phyloP scores from a whole-genome alignment of 2,329 filamentous ascomycete species.

The Botrytis hyacinthi region DNA sequence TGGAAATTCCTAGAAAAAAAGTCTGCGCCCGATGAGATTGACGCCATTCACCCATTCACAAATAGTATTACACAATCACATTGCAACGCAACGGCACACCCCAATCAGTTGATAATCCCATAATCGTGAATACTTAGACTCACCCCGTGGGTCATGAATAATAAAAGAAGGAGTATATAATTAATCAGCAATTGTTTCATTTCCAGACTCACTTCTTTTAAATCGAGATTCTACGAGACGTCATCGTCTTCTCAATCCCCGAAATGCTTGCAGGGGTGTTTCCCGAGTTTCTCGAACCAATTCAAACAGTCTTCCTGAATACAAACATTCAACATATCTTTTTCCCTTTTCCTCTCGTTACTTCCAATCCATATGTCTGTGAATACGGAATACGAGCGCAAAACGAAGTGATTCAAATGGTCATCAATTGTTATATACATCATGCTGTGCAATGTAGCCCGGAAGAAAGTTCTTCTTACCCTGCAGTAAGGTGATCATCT shows the following conservation, averaged over 20 bases:
- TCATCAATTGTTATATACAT: neutral
- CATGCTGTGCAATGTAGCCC: neutral
- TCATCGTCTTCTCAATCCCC: neutral
- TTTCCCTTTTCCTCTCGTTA: neutral
- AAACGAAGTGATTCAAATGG: accelerated
- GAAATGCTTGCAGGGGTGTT: neutral
- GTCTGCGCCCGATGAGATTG: slow-evolving; percentile 2
- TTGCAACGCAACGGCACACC: neutral
- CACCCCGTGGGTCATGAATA: neutral
- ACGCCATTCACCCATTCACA: slow-evolving; percentile 8
- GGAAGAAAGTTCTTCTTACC: neutral
- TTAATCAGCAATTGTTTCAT: neutral
- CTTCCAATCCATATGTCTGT: neutral
- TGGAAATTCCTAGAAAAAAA: neutral
- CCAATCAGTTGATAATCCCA: neutral
- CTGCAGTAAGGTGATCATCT: neutral
- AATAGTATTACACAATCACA: neutral
- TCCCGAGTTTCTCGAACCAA: neutral
- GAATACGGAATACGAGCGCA: neutral
- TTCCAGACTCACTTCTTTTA: neutral
- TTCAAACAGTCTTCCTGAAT: neutral
- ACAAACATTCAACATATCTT: neutral
- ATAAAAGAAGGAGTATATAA: neutral
- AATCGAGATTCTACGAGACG: neutral
- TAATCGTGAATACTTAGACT: neutral